These are phyloP conservation scores for Epichloe scottii DNA, from an alignment of 2,329 filamentous ascomycete species.

Conservation along the genomic window DNA sequence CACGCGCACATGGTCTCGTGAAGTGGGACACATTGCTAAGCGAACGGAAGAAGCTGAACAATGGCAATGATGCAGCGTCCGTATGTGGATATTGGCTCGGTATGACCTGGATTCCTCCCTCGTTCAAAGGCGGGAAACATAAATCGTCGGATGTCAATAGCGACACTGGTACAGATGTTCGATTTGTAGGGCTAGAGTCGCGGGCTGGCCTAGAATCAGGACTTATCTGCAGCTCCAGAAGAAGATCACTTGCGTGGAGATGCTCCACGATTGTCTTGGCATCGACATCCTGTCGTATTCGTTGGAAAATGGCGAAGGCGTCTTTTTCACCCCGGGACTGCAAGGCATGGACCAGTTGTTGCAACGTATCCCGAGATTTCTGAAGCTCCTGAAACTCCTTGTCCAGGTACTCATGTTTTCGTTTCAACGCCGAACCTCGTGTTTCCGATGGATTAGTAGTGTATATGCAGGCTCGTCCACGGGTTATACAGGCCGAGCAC, in stretches of 20 bases:
- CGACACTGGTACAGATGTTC: background rate
- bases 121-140: background rate
- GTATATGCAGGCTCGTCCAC: background rate
- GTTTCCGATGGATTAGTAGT: slow-evolving; percentile 1
- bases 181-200: background rate
- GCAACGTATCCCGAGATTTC: background rate
- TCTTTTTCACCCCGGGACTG: background rate
- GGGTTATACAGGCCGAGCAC: background rate
- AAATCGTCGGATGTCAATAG: background rate
- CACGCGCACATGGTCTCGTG: background rate
- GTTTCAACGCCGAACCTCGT: background rate
- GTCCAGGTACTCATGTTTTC: background rate
- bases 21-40: background rate
- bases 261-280: background rate
- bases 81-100: background rate
- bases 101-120: background rate
- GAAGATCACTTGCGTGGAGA: background rate
- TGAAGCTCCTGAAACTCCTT: background rate
- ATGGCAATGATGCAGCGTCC: background rate
- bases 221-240: background rate
- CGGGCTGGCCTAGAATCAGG: background rate
- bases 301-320: background rate
- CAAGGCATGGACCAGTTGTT: background rate
- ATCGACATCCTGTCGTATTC: background rate
- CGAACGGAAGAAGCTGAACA: background rate